phyloP scores from a whole-genome alignment of 2,329 filamentous ascomycete species.

The Aureobasidium vineae region DNA sequence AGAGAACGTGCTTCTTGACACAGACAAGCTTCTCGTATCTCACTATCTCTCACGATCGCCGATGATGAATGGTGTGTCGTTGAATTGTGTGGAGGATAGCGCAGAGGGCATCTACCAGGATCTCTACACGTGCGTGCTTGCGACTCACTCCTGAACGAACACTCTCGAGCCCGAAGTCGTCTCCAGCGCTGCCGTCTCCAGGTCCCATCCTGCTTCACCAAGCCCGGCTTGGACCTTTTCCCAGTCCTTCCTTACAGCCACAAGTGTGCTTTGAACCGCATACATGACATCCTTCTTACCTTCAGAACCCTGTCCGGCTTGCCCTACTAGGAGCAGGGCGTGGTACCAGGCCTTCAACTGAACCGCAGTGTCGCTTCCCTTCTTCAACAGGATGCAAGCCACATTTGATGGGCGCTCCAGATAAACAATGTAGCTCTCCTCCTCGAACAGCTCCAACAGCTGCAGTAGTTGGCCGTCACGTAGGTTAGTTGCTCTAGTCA shows the following conservation, averaged over 20 bases:
- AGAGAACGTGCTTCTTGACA: slow-evolving; percentile 10
- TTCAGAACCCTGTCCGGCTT: neutral
- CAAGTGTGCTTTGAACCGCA: slow-evolving; percentile 14
- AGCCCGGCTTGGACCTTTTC: slow-evolving; percentile 36
- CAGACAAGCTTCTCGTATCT: slow-evolving; percentile 22
- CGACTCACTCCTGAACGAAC: slow-evolving; percentile 7
- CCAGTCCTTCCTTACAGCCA: slow-evolving; percentile 21
- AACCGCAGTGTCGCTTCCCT: slow-evolving; percentile 49
- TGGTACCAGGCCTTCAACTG: slow-evolving; percentile 64
- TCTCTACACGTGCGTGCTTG: neutral
- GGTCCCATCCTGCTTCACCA: slow-evolving; percentile 61
- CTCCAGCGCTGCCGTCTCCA: slow-evolving; percentile 63
- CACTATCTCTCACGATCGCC: neutral
- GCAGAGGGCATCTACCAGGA: neutral
- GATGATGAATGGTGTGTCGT: slow-evolving; percentile 6
- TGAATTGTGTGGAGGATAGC: too few species aligned
- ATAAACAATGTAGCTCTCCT: slow-evolving; percentile 62
- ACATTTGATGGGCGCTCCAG: slow-evolving; percentile 42
- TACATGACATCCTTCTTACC: slow-evolving; percentile 31
- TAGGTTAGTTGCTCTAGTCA: slow-evolving; percentile 30
- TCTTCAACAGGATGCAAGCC: slow-evolving; percentile 62
- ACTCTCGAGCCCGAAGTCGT: slow-evolving; percentile 55
- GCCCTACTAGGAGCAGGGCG: slow-evolving; percentile 51
- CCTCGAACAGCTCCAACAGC: slow-evolving; percentile 52
- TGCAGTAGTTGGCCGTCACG: slow-evolving; percentile 40